phyloP scores from a whole-genome alignment of 1,284 basidiomycete genomes.

The Leccinum subrobustum region DNA sequence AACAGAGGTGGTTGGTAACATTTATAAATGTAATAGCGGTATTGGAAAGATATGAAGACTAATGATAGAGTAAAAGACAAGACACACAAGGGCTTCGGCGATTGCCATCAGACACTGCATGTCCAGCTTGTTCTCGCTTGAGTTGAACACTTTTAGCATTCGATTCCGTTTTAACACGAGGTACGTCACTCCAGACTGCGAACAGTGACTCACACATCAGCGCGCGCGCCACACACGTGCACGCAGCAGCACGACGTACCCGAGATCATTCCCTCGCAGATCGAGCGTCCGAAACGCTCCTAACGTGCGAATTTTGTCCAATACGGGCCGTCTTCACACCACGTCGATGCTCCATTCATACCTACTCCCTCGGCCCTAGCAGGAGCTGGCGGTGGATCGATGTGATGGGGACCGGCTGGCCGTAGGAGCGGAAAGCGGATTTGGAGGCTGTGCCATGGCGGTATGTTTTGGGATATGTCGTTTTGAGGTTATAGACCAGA shows the following conservation, averaged over 20 bases:
- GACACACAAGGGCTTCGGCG: constrained; percentile 83
- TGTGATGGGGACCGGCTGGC: constrained; percentile 47
- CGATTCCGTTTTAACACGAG: constrained; percentile 94
- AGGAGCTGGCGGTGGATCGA: constrained; percentile 32
- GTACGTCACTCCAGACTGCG: constrained; percentile 47
- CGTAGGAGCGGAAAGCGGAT: constrained; percentile 47
- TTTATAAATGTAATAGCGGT: too few relatives aligned
- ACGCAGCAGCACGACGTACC: constrained; percentile 45
- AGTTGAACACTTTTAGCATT: constrained; percentile 90
- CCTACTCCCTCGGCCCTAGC: constrained; percentile 1
- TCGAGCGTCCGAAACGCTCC: constrained; percentile 89
- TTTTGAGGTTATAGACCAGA: constrained; percentile 22
- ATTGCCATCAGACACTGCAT: constrained; percentile 70
- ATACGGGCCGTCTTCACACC: constrained; percentile 33
- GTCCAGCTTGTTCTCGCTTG: constrained; percentile 93
- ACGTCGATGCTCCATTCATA: constrained; percentile 5
- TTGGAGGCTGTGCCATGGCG: constrained; percentile 24
- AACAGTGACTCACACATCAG: not conserved
- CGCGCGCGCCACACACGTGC: not conserved
- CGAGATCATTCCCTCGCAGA: constrained; percentile 86
- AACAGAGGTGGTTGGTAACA: too few relatives aligned
- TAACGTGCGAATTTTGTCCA: constrained; percentile 80
- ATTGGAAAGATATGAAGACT: too few relatives aligned
- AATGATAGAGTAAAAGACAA: not conserved
- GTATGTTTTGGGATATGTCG: constrained; percentile 37